Conservation (phyloP, 2,329 filamentous ascomycete genomes). For the Teratosphaeria zuluensis region DNA sequence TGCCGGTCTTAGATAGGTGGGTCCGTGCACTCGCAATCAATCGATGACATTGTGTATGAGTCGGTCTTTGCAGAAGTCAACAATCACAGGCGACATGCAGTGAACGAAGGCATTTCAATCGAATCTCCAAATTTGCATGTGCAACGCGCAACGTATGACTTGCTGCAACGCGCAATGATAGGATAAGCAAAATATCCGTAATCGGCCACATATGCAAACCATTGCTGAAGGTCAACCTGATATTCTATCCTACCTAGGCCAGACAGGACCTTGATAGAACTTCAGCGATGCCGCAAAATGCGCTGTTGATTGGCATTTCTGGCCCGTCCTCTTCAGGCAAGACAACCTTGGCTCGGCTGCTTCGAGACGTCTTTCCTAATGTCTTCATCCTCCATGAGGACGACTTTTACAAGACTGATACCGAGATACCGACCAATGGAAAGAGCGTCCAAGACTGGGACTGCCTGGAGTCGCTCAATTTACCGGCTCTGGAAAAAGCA, state of each 20-base stretch:
- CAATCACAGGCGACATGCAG: neutral
- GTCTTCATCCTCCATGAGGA: slow-evolving; percentile 86
- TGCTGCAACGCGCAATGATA: neutral
- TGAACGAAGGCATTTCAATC: neutral
- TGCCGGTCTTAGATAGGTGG: neutral
- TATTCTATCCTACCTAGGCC: neutral
- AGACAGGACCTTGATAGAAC: neutral
- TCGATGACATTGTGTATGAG: neutral
- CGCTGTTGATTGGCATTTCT: slow-evolving; percentile 67
- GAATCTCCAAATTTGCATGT: neutral
- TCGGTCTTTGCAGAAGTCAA: neutral
- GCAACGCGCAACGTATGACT: no score
- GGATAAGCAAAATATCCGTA: neutral
- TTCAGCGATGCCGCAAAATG: slow-evolving; percentile 9
- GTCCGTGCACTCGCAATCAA: neutral
- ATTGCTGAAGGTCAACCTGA: neutral
- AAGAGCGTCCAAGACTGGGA: slow-evolving; percentile 77
- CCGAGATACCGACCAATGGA: slow-evolving; percentile 46
- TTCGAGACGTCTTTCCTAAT: slow-evolving; percentile 65
- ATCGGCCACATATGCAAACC: neutral
- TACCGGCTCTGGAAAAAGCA: slow-evolving; percentile 56
- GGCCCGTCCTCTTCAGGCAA: slow-evolving; percentile 91
- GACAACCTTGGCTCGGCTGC: slow-evolving; percentile 78
- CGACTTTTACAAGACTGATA: slow-evolving; percentile 84
- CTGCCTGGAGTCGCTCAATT: slow-evolving; percentile 67